phyloP scores from a whole-genome alignment of 2,329 filamentous ascomycete species.

The Colletotrichum euphorbiae region DNA sequence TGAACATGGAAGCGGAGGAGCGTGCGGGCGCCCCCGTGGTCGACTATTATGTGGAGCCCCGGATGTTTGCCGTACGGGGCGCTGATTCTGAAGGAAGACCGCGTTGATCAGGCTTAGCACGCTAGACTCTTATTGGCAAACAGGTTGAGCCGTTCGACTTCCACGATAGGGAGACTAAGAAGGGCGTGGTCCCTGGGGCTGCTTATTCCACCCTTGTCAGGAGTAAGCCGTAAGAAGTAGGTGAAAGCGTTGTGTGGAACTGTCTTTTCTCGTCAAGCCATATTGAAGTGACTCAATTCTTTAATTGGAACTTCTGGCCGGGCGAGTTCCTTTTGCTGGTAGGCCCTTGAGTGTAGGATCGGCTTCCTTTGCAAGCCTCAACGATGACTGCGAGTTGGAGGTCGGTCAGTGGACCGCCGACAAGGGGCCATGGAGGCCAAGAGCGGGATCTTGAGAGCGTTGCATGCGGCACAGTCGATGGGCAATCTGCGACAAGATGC shows the following conservation, averaged over 20 bases:
- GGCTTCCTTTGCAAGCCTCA: conserved; percentile 4
- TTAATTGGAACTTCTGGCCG: background rate
- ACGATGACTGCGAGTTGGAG: conserved; percentile 6
- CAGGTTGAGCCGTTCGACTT: conserved; percentile 2
- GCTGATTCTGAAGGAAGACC: background rate
- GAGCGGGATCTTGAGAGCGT: conserved; percentile 5
- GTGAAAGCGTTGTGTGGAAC: background rate
- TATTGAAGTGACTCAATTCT: background rate
- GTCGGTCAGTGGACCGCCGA: conserved; percentile 3
- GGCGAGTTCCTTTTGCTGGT: background rate
- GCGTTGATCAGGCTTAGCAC: background rate
- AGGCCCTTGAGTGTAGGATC: background rate
- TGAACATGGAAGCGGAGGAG: conserved; percentile 6
- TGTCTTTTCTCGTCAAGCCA: background rate
- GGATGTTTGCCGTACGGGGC: background rate
- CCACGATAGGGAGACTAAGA: background rate
- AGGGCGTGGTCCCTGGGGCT: background rate
- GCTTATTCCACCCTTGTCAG: conserved; percentile 13
- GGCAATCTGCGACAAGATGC: conserved; percentile 6
- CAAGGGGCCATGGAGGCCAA: conserved; percentile 30
- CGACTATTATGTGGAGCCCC: background rate
- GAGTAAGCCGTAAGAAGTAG: conserved; percentile 20
- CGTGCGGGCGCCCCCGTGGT: background rate
- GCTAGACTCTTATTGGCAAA: background rate
- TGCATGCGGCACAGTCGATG: conserved; percentile 27